A percentile compares a stretch with the other conserved stretches of the same genome.
These are phyloP conservation scores for Naganishia vaughanmartiniae DNA, from an alignment of 768 basidiomycete genomes.

Conservation along the genomic window DNA sequence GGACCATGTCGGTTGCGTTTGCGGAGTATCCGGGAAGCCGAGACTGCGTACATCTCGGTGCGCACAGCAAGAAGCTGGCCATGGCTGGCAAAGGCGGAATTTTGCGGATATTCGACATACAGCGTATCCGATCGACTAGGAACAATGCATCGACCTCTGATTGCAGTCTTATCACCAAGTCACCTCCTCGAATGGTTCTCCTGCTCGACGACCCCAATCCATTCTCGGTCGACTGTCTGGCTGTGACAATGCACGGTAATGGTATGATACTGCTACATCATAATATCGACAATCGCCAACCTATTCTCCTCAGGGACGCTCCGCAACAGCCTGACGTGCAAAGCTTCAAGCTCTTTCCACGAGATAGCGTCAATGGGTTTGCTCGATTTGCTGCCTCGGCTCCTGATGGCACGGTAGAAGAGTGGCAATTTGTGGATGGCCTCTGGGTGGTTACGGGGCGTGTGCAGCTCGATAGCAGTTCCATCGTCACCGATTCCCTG, in stretches of 20 bases:
- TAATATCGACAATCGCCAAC: not conserved
- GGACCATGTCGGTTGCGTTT: slow-evolving; percentile 13
- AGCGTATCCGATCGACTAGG: too few species aligned
- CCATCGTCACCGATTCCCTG: not conserved
- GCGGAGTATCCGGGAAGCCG: slow-evolving; percentile 3
- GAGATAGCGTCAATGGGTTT: not conserved
- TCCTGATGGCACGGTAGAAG: not conserved
- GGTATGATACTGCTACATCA: slow-evolving; percentile 10
- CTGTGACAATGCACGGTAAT: not conserved
- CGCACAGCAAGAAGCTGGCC: not conserved
- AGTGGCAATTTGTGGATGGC: slow-evolving; percentile 1
- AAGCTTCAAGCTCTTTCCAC: not conserved
- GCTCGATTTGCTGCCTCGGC: slow-evolving; percentile 2
- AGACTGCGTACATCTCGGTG: slow-evolving; percentile 8
- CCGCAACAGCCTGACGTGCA: not conserved
- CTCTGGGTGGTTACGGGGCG: not conserved
- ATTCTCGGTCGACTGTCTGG: not conserved
- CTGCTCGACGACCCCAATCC: not conserved
- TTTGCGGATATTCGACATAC: slow-evolving; percentile 3
- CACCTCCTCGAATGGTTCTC: not conserved
- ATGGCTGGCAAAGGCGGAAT: not conserved
- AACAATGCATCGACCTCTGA: not conserved
- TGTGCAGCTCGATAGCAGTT: not conserved
- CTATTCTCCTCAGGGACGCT: not conserved
- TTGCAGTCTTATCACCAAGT: not conserved